These are phyloP conservation scores for Penicillium sp. DNA, from an alignment of 2,329 filamentous ascomycete species.

Conservation along the genomic window DNA sequence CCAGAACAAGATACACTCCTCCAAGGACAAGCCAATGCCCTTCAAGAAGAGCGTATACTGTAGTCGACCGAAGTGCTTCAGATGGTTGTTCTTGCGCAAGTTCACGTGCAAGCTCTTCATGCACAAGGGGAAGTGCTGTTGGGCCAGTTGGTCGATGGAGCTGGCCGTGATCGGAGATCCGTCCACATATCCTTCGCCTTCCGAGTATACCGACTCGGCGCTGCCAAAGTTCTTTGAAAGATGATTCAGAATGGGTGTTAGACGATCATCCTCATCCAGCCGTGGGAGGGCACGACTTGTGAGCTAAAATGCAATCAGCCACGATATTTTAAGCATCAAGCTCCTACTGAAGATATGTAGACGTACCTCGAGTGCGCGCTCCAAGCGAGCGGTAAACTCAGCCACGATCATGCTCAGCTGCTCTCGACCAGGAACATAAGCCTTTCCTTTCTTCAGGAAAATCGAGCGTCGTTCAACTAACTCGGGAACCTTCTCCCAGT, in stretches of 20 bases:
- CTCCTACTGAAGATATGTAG: conserved; percentile 34
- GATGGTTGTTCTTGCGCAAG: conserved; percentile 74
- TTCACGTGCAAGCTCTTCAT: conserved; percentile 86
- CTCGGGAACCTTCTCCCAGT: conserved; percentile 88
- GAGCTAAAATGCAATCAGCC: conserved; percentile 45
- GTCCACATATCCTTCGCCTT: conserved; percentile 54
- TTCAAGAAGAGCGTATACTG: conserved; percentile 97
- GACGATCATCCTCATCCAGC: conserved; percentile 89
- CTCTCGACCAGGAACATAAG: conserved; percentile 79
- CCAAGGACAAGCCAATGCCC: conserved; percentile 82
- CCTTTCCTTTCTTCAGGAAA: conserved; percentile 69
- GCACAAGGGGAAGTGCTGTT: conserved; percentile 77
- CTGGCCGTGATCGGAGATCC: conserved; percentile 68
- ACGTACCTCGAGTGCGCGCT: conserved; percentile 70
- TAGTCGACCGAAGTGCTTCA: conserved; percentile 86
- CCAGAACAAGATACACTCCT: conserved; percentile 90
- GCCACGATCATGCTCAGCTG: conserved; percentile 81
- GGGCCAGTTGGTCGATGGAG: conserved; percentile 68
- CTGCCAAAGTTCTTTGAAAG: conserved; percentile 94
- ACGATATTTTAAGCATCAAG: conserved; percentile 5
- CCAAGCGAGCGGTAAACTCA: conserved; percentile 72
- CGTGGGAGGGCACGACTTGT: conserved; percentile 85
- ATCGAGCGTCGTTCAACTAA: conserved; percentile 72
- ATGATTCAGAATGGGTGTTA: conserved; percentile 65
- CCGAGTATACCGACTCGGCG: conserved; percentile 72